These are phyloP conservation scores for Solanum verrucosum DNA, from an alignment of 257 asterid genomes.

Conservation along the genomic window DNA sequence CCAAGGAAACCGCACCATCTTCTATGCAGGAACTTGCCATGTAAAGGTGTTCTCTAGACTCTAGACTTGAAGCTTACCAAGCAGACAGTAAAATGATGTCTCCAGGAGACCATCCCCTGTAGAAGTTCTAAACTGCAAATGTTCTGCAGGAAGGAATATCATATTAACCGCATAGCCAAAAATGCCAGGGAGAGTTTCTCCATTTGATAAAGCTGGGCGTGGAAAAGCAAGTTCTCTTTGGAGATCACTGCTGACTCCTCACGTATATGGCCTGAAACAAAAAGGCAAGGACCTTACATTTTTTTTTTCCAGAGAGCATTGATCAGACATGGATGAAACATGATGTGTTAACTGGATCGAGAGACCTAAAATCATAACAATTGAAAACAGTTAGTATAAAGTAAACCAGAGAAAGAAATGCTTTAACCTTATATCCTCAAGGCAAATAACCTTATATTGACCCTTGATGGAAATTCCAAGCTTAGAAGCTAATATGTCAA, in stretches of 20 bases:
- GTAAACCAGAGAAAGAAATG: neutral
- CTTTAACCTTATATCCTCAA: slow-evolving; percentile 46
- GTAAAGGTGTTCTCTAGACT: slow-evolving; percentile 27
- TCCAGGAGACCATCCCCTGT: slow-evolving; percentile 43
- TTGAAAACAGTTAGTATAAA: neutral
- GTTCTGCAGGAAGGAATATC: slow-evolving; percentile 18
- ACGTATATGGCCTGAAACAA: slow-evolving; percentile 17
- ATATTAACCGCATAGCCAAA: slow-evolving; percentile 45
- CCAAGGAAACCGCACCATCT: slow-evolving; percentile 48
- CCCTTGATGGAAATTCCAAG: slow-evolving; percentile 17
- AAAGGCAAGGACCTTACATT: neutral
- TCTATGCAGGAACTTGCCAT: slow-evolving; percentile 35
- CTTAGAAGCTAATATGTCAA: slow-evolving; percentile 14
- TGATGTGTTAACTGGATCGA: neutral
- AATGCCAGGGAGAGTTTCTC: slow-evolving; percentile 37
- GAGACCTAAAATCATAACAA: neutral
- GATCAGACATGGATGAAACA: neutral
- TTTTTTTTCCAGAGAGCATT: neutral
- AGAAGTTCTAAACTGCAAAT: slow-evolving; percentile 18
- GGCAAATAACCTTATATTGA: slow-evolving; percentile 29
- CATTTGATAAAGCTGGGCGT: slow-evolving; percentile 28
- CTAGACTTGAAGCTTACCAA: slow-evolving; percentile 68
- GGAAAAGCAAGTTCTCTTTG: slow-evolving; percentile 23
- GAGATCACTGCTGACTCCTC: slow-evolving; percentile 9
- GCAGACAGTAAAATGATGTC: slow-evolving; percentile 37